Percentiles rank a stretch among this genome's conserved stretches.
These are phyloP conservation scores for Debaryomyces hansenii DNA, from an alignment of 805 yeast genomes.

Conservation along the genomic window DNA sequence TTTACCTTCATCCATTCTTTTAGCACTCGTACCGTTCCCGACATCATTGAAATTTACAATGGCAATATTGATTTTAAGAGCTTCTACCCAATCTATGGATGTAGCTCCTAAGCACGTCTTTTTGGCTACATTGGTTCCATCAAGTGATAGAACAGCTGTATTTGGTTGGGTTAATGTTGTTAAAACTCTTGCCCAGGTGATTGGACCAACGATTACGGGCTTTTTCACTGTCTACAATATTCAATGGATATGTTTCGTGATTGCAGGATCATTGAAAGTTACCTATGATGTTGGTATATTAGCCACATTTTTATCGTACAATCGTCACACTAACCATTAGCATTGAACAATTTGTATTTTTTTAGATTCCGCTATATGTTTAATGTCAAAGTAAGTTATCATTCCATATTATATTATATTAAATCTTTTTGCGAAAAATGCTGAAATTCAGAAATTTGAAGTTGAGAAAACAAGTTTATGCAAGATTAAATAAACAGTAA, in stretches of 20 bases:
- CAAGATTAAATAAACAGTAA: no score
- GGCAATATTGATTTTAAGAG: conserved; percentile 31
- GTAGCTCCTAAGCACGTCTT: conserved; percentile 50
- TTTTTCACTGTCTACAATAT: conserved; percentile 29
- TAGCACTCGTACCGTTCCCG: conserved; percentile 41
- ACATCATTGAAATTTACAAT: conserved; percentile 28
- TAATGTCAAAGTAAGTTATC: no score
- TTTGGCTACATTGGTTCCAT: conserved; percentile 40
- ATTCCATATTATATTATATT: no score
- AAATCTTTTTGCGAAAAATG: no score
- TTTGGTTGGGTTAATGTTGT: conserved; percentile 46
- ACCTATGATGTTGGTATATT: conserved; percentile 43
- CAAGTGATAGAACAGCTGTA: conserved; percentile 42
- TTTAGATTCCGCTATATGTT: no score
- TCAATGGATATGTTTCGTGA: conserved; percentile 44
- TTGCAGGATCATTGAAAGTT: conserved; percentile 41
- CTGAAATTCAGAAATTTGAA: no score
- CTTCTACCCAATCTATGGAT: conserved; percentile 47
- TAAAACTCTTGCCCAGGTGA: conserved; percentile 39
- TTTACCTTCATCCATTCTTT: conserved; percentile 41
- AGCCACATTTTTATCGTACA: conserved; percentile 24
- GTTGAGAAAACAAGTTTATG: no score
- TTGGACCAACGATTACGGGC: conserved; percentile 47
- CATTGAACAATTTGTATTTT: not conserved
- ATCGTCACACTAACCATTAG: conserved; percentile 19